Base-by-base conservation (phyloP, 2,329 filamentous ascomycete species). In the Dactylellina haptotyla region DNA sequence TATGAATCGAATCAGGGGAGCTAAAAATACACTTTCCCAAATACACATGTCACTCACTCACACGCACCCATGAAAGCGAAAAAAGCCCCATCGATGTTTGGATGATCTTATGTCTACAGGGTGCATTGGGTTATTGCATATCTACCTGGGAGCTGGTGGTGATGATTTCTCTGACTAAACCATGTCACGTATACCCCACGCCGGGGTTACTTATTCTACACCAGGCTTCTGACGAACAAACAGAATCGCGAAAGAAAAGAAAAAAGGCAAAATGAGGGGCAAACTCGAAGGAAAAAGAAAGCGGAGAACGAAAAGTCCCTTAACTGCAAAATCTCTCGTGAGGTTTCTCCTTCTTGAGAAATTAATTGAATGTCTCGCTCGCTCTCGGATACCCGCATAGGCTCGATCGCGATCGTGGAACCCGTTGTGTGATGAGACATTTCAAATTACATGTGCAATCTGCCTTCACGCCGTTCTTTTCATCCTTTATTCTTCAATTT, bases 361-460 rank as follows among this genome's bases (percentile, higher is more conserved):
- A 32, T 30, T 30, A 41, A n/a, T 16, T 34, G 48, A 39, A 26
- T 59, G 63, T 67, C 53, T 67, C 63, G 63, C 45, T 53, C 51
- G 62, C 32, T 61, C 56, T 62, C 64, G 64, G 69, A 50, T 59
- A 65, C 50, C 58, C 59, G 57, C 46, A 59, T 58, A 30, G 45
- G 45, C 48, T 61, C 64, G 64, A 69, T 69, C 64, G 54, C 64
- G 64, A 69, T 69, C 64, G 64, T 69, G 64, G 56, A 69, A 62
- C 64, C 64, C 64, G 37, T 28, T 46, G 34, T 50, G 53, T 72
- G 59, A 72, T 72, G 59, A 72, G 67, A 72, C 67, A 72, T 72
- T 63, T 64, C 51, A 64, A 50, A 57, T 71, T 71, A 51, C 61
- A 64, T 45, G 39, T 23, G 16, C 39, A n/a, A n/a, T n/a, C n/a